Percentiles rank a stretch among this genome's conserved stretches.
phyloP scores from a whole-genome alignment of 2,329 filamentous ascomycete genomes.

The Trichoderma sp. region DNA sequence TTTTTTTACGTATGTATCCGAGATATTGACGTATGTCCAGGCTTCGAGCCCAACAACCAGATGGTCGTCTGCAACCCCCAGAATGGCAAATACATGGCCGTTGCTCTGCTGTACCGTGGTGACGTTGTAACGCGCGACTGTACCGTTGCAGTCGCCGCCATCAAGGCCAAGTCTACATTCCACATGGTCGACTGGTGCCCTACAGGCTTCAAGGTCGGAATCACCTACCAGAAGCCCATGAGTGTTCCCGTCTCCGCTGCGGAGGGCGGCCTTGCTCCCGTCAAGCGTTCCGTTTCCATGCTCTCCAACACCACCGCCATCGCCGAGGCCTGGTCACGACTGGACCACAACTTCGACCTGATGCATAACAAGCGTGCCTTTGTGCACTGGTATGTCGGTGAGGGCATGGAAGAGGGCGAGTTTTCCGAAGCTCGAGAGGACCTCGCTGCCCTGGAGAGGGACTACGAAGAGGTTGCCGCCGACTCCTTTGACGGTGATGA shows the following conservation, averaged over 20 bases:
- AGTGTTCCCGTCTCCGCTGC: constrained; percentile 54
- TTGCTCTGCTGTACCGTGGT: constrained; percentile 70
- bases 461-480: constrained; percentile 81
- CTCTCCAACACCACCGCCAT: constrained; percentile 75
- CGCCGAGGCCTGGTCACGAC: constrained; percentile 70
- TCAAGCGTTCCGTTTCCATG: constrained; percentile 68
- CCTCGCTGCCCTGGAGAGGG: constrained; percentile 80
- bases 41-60: constrained; percentile 77
- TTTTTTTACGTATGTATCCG: constrained; percentile 30
- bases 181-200: constrained; percentile 76
- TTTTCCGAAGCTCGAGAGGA: constrained; percentile 88
- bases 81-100: constrained; percentile 77
- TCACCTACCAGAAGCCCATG: constrained; percentile 71
- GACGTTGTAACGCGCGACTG: constrained; percentile 72
- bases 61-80: constrained; percentile 75
- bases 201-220: constrained; percentile 74
- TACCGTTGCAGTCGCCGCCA: constrained; percentile 63
- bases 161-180: constrained; percentile 72
- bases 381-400: constrained; percentile 80
- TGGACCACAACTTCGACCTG: constrained; percentile 75
- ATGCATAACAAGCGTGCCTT: constrained; percentile 79
- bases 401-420: constrained; percentile 91
- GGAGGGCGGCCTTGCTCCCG: constrained; percentile 61
- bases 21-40: constrained; percentile 41
- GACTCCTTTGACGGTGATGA: constrained; percentile 68